Evolutionary conservation across 352 stramenopile species (phyloP).

Genomic region (Chrysophaeum taylorii): DNA sequence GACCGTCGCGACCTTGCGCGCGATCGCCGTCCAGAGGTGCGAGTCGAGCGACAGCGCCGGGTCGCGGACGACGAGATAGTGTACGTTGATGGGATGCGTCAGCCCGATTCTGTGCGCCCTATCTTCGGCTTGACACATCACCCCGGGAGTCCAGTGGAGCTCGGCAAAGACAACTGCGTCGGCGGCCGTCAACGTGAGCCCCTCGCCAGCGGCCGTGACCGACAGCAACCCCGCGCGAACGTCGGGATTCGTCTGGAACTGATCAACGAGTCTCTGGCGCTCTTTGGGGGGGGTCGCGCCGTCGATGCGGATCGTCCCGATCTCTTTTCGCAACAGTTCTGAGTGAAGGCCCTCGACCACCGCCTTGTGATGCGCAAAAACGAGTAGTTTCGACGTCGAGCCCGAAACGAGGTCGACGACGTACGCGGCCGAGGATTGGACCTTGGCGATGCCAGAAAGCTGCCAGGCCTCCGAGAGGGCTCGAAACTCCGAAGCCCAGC

Average conservation of each 20-base stretch:
- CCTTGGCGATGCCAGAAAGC: slow-evolving; percentile 42
- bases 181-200: slow-evolving; percentile 52
- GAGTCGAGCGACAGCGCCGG: slow-evolving; percentile 38
- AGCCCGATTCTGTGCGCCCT: slow-evolving; percentile 54
- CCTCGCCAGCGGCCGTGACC: slow-evolving; percentile 51
- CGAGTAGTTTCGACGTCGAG: slow-evolving; percentile 46
- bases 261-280: slow-evolving; percentile 38
- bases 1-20: slow-evolving; percentile 41
- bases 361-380: slow-evolving; percentile 54
- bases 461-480: slow-evolving; percentile 39
- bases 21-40: slow-evolving; percentile 45
- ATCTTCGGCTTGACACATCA: slow-evolving; percentile 57
- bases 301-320: slow-evolving; percentile 53
- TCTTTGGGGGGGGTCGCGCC: slow-evolving; percentile 40
- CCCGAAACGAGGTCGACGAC: slow-evolving; percentile 48
- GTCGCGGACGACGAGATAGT: slow-evolving; percentile 52
- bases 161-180: slow-evolving; percentile 52
- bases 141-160: slow-evolving; percentile 49
- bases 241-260: slow-evolving; percentile 47
- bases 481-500: background rate
- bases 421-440: slow-evolving; percentile 35
- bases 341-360: slow-evolving; percentile 48
- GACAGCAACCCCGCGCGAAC: slow-evolving; percentile 43
- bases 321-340: slow-evolving; percentile 31
- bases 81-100: slow-evolving; percentile 43